Percentiles rank a stretch among this genome's conserved stretches.
phyloP scores from a whole-genome alignment of 768 basidiomycete species.

The Boletus vermiculosoides region DNA sequence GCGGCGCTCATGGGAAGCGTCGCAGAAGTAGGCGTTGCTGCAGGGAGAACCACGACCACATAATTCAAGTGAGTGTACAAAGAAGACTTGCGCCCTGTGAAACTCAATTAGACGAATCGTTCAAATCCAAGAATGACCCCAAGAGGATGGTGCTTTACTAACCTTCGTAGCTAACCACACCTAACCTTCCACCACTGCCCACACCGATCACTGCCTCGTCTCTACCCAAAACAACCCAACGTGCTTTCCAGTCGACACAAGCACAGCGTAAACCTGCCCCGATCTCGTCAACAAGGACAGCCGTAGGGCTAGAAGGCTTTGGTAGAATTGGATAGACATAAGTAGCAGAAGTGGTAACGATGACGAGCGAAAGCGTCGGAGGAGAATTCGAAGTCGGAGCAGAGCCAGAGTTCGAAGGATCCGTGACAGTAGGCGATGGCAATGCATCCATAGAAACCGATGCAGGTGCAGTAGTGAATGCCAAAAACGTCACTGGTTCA shows the following conservation, averaged over 20 bases:
- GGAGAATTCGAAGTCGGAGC: conserved; percentile 20
- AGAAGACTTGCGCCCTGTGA: conserved; percentile 54
- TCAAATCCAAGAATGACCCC: background rate
- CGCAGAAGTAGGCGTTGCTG: conserved; percentile 60
- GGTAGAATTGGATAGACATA: conserved; percentile 75
- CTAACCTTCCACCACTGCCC: conserved; percentile 74
- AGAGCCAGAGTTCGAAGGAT: conserved; percentile 15
- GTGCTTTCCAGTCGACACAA: conserved; percentile 69
- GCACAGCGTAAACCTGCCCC: conserved; percentile 86
- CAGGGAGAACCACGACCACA: conserved; percentile 86
- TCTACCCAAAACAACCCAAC: conserved; percentile 78
- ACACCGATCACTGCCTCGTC: conserved; percentile 93
- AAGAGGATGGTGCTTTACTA: background rate
- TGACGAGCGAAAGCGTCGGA: conserved; percentile 64
- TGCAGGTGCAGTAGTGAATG: conserved; percentile 55
- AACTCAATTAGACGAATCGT: background rate
- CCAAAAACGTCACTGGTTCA: conserved; percentile 92
- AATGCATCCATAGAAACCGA: conserved; percentile 25
- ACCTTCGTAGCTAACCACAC: conserved; percentile 94
- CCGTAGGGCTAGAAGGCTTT: conserved; percentile 60
- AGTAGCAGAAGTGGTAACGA: conserved; percentile 85
- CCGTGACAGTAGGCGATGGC: conserved; percentile 14
- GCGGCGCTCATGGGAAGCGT: conserved; percentile 51
- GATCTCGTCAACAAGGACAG: conserved; percentile 78
- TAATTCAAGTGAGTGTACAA: conserved; percentile 79